These are phyloP conservation scores for Encephalitozoon hellem DNA, from an alignment of 371 early-diverging fungal species.

Conservation along the genomic window DNA sequence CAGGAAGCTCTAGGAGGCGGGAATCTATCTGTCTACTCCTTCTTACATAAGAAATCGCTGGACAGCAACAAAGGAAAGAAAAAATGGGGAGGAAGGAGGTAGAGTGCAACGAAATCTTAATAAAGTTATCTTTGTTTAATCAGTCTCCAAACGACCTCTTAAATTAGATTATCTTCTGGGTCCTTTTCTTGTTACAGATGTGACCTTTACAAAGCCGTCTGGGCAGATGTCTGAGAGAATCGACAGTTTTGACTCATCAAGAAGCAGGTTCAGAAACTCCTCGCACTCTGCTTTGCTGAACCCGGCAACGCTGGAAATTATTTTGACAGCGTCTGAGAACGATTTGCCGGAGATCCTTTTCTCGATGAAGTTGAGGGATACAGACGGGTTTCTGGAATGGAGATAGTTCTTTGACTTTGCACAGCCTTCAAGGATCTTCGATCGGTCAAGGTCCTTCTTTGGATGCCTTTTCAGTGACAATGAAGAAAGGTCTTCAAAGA, in stretches of 20 bases:
- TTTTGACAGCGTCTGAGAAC: conserved; percentile 19
- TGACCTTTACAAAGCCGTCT: conserved; percentile 53
- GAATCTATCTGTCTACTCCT: conserved; percentile 9
- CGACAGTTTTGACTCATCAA: conserved; percentile 37
- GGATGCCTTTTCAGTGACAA: background rate
- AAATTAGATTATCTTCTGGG: background rate
- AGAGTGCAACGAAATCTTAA: background rate
- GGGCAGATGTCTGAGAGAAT: conserved; percentile 44
- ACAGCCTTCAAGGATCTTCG: background rate
- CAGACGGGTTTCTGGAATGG: conserved; percentile 9
- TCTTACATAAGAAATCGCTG: conserved; percentile 30
- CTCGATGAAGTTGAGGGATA: conserved; percentile 16
- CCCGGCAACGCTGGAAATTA: conserved; percentile 2
- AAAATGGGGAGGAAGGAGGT: conserved; percentile 26
- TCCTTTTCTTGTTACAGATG: background rate
- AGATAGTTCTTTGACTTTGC: conserved; percentile 15
- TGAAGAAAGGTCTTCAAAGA: background rate
- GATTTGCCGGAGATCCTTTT: conserved; percentile 32
- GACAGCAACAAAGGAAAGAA: conserved; percentile 32
- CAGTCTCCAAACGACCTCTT: background rate
- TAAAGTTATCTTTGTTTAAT: conserved; percentile 5
- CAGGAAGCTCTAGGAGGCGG: background rate
- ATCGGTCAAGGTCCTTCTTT: background rate
- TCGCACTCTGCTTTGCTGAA: conserved; percentile 16
- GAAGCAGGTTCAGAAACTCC: conserved; percentile 41